Evolutionary conservation across 371 early-diverging fungal genomes (phyloP).

Genomic region (Mortierella sp.): DNA sequence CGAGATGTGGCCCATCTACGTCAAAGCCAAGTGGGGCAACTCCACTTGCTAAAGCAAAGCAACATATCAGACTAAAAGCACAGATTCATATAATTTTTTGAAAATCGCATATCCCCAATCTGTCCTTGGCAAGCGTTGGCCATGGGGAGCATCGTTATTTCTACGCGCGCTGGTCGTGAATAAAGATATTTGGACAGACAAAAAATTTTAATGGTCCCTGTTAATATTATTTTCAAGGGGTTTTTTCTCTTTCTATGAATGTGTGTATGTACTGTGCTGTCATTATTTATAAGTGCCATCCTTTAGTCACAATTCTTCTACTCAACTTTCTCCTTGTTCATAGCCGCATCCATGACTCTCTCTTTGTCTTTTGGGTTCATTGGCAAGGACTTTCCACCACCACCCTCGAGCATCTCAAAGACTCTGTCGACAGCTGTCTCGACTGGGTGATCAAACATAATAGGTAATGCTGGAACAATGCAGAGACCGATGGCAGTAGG

Average conservation of each 20-base stretch:
- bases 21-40: constrained; percentile 41
- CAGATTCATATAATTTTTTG: not conserved
- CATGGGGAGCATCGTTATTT: constrained; percentile 5
- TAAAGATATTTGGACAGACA: not conserved
- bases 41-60: constrained; percentile 19
- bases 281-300: not conserved
- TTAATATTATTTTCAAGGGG: not conserved
- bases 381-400: constrained; percentile 54
- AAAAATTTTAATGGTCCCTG: not conserved
- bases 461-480: constrained; percentile 78
- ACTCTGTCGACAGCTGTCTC: constrained; percentile 75
- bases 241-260: not conserved
- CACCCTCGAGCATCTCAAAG: constrained; percentile 63
- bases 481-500: constrained; percentile 78
- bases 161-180: not conserved
- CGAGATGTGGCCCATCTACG: constrained; percentile 50
- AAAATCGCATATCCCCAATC: not conserved
- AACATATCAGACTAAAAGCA: not conserved
- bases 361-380: constrained; percentile 54
- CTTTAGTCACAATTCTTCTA: too few relatives aligned
- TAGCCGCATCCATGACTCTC: constrained; percentile 36
- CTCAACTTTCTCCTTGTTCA: constrained; percentile 45
- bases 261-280: not conserved
- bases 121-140: constrained; percentile 7
- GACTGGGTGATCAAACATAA: constrained; percentile 80